These are phyloP conservation scores for Ochromonas danica DNA, from an alignment of 108 stramenopile genomes.

Conservation along the genomic window DNA sequence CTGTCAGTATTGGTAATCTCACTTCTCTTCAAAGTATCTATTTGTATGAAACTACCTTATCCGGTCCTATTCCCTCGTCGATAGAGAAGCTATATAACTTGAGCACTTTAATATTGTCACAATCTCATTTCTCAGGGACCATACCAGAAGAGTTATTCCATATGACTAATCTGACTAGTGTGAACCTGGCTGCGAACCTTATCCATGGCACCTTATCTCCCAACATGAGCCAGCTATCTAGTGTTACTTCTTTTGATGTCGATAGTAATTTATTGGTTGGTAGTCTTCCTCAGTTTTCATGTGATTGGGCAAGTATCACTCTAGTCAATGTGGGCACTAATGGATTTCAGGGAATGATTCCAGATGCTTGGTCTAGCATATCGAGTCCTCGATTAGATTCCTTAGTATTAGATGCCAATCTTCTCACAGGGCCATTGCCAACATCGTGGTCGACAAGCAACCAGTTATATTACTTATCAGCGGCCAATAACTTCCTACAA, in stretches of 20 bases:
- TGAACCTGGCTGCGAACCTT: background rate
- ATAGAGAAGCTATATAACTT: background rate
- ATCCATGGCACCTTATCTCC: background rate
- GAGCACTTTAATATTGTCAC: background rate
- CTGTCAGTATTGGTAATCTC: background rate
- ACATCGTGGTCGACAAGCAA: too few species aligned
- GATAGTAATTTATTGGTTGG: background rate
- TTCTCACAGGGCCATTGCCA: too few species aligned
- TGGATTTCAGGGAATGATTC: too few species aligned
- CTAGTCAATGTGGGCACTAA: too few species aligned
- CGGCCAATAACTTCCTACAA: background rate
- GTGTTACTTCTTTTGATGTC: too few species aligned
- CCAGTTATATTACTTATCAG: too few species aligned
- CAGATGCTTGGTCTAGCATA: too few species aligned
- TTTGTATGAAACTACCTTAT: background rate
- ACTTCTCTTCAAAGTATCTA: background rate
- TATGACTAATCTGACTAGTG: background rate
- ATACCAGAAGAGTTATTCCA: background rate
- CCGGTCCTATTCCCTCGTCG: background rate
- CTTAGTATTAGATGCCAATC: too few species aligned
- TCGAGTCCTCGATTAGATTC: too few species aligned
- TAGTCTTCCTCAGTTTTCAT: background rate
- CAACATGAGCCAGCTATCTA: background rate
- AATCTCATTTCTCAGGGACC: background rate
- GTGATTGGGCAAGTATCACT: background rate